phyloP scores from a whole-genome alignment of 2,329 filamentous ascomycete genomes.

The Torrubiella hemipterigena region DNA sequence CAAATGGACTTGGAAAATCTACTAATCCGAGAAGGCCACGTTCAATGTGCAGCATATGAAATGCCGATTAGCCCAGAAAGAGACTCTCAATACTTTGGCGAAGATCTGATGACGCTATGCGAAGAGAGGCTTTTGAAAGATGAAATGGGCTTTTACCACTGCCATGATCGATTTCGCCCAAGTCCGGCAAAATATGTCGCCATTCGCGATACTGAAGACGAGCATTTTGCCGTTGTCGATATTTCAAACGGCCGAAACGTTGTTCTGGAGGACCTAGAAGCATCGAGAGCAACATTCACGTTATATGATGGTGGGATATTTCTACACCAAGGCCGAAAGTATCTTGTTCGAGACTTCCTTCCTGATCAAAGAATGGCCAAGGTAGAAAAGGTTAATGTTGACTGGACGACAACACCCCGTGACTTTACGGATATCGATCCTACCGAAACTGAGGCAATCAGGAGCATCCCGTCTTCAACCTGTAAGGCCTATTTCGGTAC shows the following conservation, averaged over 20 bases:
- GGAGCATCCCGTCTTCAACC: slow-evolving; percentile 49
- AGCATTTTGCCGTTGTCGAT: slow-evolving; percentile 91
- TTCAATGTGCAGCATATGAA: slow-evolving; percentile 91
- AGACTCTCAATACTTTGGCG: slow-evolving; percentile 70
- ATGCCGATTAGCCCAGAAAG: slow-evolving; percentile 77
- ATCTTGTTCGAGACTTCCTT: slow-evolving; percentile 80
- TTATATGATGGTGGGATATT: slow-evolving; percentile 97
- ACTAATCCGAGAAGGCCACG: slow-evolving; percentile 81
- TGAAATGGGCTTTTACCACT: slow-evolving; percentile 74
- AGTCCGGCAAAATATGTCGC: slow-evolving; percentile 71
- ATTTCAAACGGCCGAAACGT: slow-evolving; percentile 70
- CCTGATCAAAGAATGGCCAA: slow-evolving; percentile 72
- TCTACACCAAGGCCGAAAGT: slow-evolving; percentile 88
- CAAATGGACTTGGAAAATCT: slow-evolving; percentile 89
- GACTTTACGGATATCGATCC: slow-evolving; percentile 94
- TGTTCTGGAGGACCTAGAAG: slow-evolving; percentile 91
- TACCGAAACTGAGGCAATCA: slow-evolving; percentile 79
- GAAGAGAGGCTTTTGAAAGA: slow-evolving; percentile 63
- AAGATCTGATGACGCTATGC: slow-evolving; percentile 59
- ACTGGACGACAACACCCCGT: slow-evolving; percentile 88
- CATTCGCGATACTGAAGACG: slow-evolving; percentile 78
- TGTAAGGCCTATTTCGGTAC: slow-evolving; percentile 73
- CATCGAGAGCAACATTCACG: slow-evolving; percentile 87
- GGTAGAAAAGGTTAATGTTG: slow-evolving; percentile 79
- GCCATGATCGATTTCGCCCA: slow-evolving; percentile 77